Base-by-base conservation (phyloP, 257 asterid genomes). In the Primulina tabacum region DNA sequence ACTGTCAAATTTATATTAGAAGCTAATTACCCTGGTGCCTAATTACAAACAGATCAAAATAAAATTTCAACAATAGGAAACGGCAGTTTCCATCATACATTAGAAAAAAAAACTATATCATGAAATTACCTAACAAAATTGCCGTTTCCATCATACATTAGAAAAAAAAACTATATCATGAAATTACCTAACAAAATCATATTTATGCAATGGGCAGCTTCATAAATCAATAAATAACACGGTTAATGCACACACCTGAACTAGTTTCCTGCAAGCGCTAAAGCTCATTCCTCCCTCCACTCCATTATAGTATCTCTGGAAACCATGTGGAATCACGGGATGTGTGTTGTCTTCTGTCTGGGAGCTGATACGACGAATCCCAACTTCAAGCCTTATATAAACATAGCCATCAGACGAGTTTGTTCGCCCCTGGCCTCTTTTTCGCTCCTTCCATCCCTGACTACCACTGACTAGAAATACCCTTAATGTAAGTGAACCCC, bases 261-360 rank as follows among this genome's bases (percentile, higher is more conserved):
- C 98, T 47, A 94, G 79, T 82, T 84, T 94, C 78, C 79, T 85
- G 93, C 96, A 91, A 43, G 96, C 82, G 52, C 70, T 81, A 79
- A 94, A 94, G 85, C 99, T 86, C 89, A 94, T 73, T 70, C 82
- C 82, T 69, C 85, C 97, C 82, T 87, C 92, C 32, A 73, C 80
- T 56, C 81, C 80, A 55, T 82, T 81, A 43, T 60, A 43, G 77
- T 74, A 74, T 72, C 79, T 79, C 52, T 75, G 85, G 34, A 78
- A 76, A 53, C 71, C 77, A 14, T 40, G 73, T 10, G 83, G 76
- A 28, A 11, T 60, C n/a, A 67, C 28, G 28, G 80, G 63, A 65
- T 73, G 73, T 62, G 68, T 38, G 50, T 43, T 43, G 40, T 71
- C 62, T 60, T 79, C 85, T 5, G 79, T 56, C 60, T 52, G 84